Conservation (phyloP, 208 protist genomes). For the Zelonia costaricensis region DNA sequence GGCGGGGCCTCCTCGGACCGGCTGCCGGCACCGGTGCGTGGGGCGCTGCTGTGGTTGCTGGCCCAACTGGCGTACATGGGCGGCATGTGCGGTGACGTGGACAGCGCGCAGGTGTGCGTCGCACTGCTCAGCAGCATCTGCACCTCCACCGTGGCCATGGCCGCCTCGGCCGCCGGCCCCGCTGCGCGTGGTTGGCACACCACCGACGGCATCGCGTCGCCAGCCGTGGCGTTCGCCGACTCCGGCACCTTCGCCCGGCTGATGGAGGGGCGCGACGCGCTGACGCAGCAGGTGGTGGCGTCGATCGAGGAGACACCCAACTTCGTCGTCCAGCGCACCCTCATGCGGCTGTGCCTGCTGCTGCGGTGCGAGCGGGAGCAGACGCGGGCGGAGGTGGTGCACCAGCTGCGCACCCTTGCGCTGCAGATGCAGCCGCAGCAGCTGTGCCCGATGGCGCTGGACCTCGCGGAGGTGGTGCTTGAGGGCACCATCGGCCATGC, state of each 20-base stretch:
- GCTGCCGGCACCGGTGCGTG: conserved; percentile 37
- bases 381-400: conserved; percentile 68
- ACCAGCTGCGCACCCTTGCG: conserved; percentile 64
- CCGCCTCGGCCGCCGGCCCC: conserved; percentile 11
- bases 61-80: conserved; percentile 74
- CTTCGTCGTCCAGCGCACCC: conserved; percentile 39
- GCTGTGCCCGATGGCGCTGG: conserved; percentile 41
- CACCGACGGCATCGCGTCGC: neutral
- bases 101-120: conserved; percentile 76
- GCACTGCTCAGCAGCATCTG: conserved; percentile 75
- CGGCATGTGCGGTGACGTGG: conserved; percentile 72
- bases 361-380: conserved; percentile 65
- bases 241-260: neutral
- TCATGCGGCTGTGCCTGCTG: conserved; percentile 64
- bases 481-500: conserved; percentile 52
- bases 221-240: conserved; percentile 5
- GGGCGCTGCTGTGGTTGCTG: conserved; percentile 57
- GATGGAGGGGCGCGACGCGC: conserved; percentile 16
- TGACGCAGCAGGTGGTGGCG: conserved; percentile 39
- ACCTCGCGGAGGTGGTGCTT: conserved; percentile 60
- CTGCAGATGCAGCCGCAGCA: conserved; percentile 56
- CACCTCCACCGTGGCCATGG: conserved; percentile 37
- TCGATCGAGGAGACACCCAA: conserved; percentile 18
- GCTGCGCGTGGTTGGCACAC: neutral
- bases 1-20: conserved; percentile 17